Conservation (phyloP, 129 eudicot species). For the Heracleum sosnowskyi region DNA sequence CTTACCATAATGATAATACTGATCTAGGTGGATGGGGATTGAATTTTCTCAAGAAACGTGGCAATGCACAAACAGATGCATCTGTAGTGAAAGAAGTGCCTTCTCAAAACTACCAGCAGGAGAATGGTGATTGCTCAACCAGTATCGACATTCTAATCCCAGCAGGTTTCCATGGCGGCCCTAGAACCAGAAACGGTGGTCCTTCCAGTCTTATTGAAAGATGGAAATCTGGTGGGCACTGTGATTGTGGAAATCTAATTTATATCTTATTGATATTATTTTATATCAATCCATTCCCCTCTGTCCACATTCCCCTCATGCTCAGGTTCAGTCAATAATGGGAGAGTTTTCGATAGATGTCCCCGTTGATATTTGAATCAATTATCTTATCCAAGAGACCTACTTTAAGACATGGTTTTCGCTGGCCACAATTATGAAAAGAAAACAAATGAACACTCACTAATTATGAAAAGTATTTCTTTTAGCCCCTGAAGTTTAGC, state of each 20-base stretch:
- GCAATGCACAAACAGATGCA: conserved; percentile 13
- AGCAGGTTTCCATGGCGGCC: conserved; percentile 86
- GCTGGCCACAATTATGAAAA: too few species aligned
- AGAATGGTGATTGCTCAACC: conserved; percentile 32
- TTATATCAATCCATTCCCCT: too few species aligned
- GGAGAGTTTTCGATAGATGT: too few species aligned
- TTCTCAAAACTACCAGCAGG: conserved; percentile 24
- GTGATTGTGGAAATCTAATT: conserved; percentile 99
- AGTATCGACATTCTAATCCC: conserved; percentile 64
- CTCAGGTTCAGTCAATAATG: too few species aligned
- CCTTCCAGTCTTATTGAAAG: conserved; percentile 72
- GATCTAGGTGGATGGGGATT: conserved; percentile 90
- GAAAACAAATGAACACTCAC: too few species aligned
- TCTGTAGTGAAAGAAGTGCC: conserved; percentile 11
- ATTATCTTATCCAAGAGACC: too few species aligned
- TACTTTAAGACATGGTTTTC: too few species aligned
- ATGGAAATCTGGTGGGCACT: conserved; percentile 69
- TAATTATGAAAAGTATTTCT: too few species aligned
- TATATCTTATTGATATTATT: too few species aligned
- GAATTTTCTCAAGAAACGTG: conserved; percentile 59
- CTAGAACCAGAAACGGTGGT: conserved; percentile 53
- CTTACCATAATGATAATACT: conserved; percentile 21
- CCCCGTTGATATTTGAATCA: too few species aligned
- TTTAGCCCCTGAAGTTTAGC: too few species aligned
- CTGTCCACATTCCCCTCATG: too few species aligned